Base-by-base conservation (phyloP, 2,329 filamentous ascomycete genomes). In the Clonostachys solani region DNA sequence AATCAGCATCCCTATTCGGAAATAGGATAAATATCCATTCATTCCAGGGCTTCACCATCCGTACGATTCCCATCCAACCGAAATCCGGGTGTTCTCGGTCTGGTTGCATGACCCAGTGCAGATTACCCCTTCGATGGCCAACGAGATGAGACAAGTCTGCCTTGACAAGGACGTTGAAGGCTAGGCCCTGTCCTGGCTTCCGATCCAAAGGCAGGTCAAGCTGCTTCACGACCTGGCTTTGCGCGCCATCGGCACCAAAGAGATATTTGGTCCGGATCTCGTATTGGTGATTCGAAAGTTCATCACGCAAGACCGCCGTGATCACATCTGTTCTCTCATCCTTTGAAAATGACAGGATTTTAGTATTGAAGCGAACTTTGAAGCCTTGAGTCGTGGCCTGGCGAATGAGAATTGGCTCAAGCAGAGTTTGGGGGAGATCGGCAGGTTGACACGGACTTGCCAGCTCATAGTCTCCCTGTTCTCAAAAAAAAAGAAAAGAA, bases 1-100 rank as follows among this genome's bases (percentile, higher is more conserved):
- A 51, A 43, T 71, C 62, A 16, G 59, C 57, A 5, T 66, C 66
- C 0, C 65, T 67, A 9, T 57, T 56, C 0, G 76, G 72, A 15
- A 83, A 63, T 15, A 81, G 58, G 47, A 80, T 77, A 41, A 78
- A 77, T 64, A 80, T 70, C 80, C 80, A 86, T 63, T 85, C 77
- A 52, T 76, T 57, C 81, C 81, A 85, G 0, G 80, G 74, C 62
- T 77, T 80, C 5, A 85, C 79, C 80, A 85, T 84, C 19, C 82
- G 67, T 3, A 74, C 66, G 52, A 80, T 61, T 4, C 59, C 62
- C 33, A 65, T 64, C 72, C 74, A 79, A 0, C 68, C 77, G 61
- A 76, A 83, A 0, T 65, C 64, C 0, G 75, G 74, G 46, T 74
- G 64, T 46, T 80, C 72, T 3, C 59, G 60, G 48, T 80, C 74